Percentiles rank a stretch among this genome's conserved stretches.
phyloP scores from a whole-genome alignment of 208 protist species.

The Trypanosomatidae sp. region DNA sequence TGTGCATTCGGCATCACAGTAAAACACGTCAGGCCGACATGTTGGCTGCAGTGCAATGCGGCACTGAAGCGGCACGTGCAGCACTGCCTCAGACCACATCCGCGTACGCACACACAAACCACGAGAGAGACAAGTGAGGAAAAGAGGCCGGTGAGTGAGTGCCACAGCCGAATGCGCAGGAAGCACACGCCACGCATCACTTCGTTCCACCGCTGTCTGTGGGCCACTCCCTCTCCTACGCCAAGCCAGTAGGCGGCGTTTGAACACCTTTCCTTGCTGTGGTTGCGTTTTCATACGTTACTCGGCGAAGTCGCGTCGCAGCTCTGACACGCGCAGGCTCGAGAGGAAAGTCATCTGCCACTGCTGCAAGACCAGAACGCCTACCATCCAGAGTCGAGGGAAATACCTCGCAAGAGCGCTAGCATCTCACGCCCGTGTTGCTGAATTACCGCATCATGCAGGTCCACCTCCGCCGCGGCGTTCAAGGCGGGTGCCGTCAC shows the following conservation, averaged over 20 bases:
- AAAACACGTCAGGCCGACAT: background rate
- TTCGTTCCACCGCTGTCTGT: background rate
- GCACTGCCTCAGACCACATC: background rate
- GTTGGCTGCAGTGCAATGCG: background rate
- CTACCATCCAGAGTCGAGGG: background rate
- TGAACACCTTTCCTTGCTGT: background rate
- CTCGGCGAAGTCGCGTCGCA: background rate
- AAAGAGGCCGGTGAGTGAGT: background rate
- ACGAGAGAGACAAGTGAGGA: background rate
- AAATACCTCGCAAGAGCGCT: slow-evolving; percentile 12
- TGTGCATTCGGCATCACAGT: background rate
- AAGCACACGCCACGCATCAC: background rate
- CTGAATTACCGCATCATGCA: slow-evolving; percentile 69
- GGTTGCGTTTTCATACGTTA: background rate
- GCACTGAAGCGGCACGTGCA: background rate
- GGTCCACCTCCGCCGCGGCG: slow-evolving; percentile 6
- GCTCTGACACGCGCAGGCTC: background rate
- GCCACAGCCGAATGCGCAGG: background rate
- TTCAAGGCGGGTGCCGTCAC: background rate
- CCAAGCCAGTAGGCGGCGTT: background rate
- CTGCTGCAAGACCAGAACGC: background rate
- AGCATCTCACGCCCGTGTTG: slow-evolving; percentile 51
- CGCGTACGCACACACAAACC: background rate
- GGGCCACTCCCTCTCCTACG: background rate
- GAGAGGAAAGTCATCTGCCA: background rate